phyloP scores from a whole-genome alignment of 2,329 filamentous ascomycete species.

The Epicoccum nigrum region DNA sequence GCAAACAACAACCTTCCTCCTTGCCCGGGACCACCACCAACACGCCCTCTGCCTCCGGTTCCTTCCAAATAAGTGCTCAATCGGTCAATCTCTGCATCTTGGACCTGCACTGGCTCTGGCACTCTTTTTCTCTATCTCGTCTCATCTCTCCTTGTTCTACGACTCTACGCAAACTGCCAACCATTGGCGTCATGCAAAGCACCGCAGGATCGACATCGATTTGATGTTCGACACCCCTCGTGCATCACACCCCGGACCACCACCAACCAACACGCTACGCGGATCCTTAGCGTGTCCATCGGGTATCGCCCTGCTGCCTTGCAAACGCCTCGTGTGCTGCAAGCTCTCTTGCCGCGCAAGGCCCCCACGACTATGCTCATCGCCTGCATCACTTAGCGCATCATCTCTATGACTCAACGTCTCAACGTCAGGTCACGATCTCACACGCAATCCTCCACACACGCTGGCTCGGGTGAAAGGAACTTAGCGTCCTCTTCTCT shows the following conservation, averaged over 20 bases:
- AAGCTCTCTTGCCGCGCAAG: conserved; percentile 13
- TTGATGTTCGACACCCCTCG: conserved; percentile 32
- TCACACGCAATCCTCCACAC: conserved; percentile 36
- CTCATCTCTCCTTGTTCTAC: conserved; percentile 24
- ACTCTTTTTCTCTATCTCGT: conserved; percentile 22
- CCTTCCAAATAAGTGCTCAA: conserved; percentile 49
- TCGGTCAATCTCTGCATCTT: conserved; percentile 14
- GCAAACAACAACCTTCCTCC: conserved; percentile 52
- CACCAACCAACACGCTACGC: conserved; percentile 8
- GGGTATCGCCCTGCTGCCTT: conserved; percentile 26
- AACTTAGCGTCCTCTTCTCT: conserved; percentile 28
- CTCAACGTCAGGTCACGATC: conserved; percentile 32
- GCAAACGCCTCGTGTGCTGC: conserved; percentile 23
- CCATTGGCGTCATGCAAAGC: conserved; percentile 30
- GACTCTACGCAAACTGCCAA: conserved; percentile 25
- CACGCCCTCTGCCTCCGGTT: conserved; percentile 54
- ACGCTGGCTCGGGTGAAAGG: conserved; percentile 47
- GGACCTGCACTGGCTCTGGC: conserved; percentile 34
- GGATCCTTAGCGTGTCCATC: conserved; percentile 18
- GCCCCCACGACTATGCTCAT: conserved; percentile 20
- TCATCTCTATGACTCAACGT: conserved; percentile 27
- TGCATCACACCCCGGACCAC: conserved; percentile 31
- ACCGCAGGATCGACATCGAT: conserved; percentile 32
- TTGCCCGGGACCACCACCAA: conserved; percentile 56
- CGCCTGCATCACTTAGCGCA: conserved; percentile 25